Percentiles rank a stretch among this genome's conserved stretches.
Conservation (phyloP, 345 rosid species). For the Arabidopsis arenosa region DNA sequence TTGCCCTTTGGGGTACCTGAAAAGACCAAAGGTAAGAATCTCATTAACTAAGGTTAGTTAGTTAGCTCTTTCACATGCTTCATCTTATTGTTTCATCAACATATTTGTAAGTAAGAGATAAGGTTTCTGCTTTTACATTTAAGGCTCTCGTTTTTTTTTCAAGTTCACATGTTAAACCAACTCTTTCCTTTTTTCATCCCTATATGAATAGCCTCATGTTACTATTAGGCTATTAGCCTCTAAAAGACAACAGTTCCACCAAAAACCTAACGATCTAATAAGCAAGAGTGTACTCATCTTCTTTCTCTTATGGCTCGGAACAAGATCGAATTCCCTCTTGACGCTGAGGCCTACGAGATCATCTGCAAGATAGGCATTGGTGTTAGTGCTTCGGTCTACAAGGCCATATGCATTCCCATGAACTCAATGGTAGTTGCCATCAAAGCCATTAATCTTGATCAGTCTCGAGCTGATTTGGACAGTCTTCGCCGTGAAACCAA, state of each 20-base stretch:
- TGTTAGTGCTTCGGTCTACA: conserved; percentile 77
- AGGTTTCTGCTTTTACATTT: conserved; percentile 35
- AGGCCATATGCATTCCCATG: conserved; percentile 69
- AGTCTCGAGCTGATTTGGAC: conserved; percentile 66
- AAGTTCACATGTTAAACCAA: conserved; percentile 41
- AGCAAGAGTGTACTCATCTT: neutral
- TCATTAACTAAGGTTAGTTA: conserved; percentile 39
- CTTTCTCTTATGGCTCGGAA: conserved; percentile 38
- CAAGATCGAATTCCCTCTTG: conserved; percentile 66
- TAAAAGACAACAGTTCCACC: conserved; percentile 10
- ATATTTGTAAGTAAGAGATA: conserved; percentile 27
- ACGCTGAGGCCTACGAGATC: conserved; percentile 63
- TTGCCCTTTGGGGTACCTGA: conserved; percentile 25
- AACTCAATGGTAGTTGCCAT: conserved; percentile 71
- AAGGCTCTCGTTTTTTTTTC: conserved; percentile 6
- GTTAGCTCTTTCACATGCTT: conserved; percentile 47
- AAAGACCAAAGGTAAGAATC: conserved; percentile 35
- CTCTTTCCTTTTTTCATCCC: conserved; percentile 20
- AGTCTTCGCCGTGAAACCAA: conserved; percentile 73
- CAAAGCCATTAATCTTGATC: conserved; percentile 84
- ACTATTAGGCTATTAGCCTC: conserved; percentile 31
- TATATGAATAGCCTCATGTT: conserved; percentile 38
- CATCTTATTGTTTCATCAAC: conserved; percentile 41
- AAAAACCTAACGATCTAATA: neutral
- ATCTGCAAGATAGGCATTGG: conserved; percentile 75